Evolutionary conservation across 2,329 filamentous ascomycete genomes (phyloP).

Genomic region (Cladobotryum mycophilum): DNA sequence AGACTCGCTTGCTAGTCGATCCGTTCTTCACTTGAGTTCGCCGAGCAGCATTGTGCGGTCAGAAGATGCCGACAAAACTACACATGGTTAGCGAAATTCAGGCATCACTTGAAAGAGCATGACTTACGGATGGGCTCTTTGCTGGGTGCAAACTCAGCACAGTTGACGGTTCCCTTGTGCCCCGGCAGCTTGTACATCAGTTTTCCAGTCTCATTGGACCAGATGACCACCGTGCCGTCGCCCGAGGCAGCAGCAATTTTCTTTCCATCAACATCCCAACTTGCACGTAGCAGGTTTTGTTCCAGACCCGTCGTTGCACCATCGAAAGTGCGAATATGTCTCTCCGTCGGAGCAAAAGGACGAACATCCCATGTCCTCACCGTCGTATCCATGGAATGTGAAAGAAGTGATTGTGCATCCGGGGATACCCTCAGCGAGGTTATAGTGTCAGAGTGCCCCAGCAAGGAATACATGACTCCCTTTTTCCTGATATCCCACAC

Average conservation of each 20-base stretch:
- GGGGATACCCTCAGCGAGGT: constrained; percentile 89
- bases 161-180: constrained; percentile 92
- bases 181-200: constrained; percentile 91
- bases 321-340: constrained; percentile 82
- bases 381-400: constrained; percentile 89
- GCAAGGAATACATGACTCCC: constrained; percentile 76
- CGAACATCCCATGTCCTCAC: constrained; percentile 94
- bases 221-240: constrained; percentile 84
- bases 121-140: constrained; percentile 82
- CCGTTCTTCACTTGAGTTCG: constrained; percentile 50
- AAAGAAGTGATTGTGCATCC: constrained; percentile 83
- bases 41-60: constrained; percentile 79
- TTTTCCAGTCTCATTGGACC: constrained; percentile 84
- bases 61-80: constrained; percentile 86
- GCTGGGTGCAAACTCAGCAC: constrained; percentile 81
- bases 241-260: constrained; percentile 84
- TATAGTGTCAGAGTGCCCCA: constrained; percentile 86
- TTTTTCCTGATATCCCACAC: constrained; percentile 97
- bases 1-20: too few species aligned
- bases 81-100: constrained; percentile 29
- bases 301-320: constrained; percentile 84
- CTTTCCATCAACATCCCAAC: constrained; percentile 82
- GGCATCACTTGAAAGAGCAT: neutral
- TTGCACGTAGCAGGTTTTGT: constrained; percentile 84
- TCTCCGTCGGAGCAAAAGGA: constrained; percentile 84